Conservation (phyloP, 352 stramenopile genomes). For the Phytophthora colocasiae region DNA sequence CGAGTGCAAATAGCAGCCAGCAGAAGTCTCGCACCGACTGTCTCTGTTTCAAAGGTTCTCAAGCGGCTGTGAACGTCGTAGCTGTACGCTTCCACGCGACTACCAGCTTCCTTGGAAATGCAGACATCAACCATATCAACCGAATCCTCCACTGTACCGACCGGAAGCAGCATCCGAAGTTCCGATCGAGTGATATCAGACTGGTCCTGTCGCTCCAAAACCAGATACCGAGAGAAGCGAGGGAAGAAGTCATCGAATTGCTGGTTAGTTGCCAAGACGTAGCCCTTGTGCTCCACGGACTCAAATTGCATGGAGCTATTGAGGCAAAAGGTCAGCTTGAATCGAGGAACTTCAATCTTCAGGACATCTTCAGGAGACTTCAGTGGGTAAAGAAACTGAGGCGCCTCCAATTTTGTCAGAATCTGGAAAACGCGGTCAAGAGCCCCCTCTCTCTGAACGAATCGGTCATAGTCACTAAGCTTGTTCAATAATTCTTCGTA, state of each 20-base stretch:
- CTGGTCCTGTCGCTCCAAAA: conserved; percentile 27
- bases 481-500: conserved; percentile 22
- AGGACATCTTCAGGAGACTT: conserved; percentile 16
- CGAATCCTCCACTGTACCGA: conserved; percentile 31
- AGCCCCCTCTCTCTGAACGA: conserved; percentile 26
- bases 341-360: conserved; percentile 55
- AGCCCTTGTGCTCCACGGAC: conserved; percentile 52
- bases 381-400: conserved; percentile 43
- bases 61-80: conserved; percentile 48
- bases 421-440: conserved; percentile 16
- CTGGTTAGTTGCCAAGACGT: conserved; percentile 41
- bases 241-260: conserved; percentile 51
- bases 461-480: conserved; percentile 26
- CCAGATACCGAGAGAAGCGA: conserved; percentile 47
- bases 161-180: conserved; percentile 43
- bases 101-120: conserved; percentile 8
- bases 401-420: conserved; percentile 54
- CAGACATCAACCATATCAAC: conserved; percentile 33
- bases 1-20: conserved; percentile 45
- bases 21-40: conserved; percentile 45
- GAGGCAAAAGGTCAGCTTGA: conserved; percentile 45
- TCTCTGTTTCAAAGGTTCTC: conserved; percentile 38
- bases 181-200: conserved; percentile 23
- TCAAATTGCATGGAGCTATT: conserved; percentile 25
- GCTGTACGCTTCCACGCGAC: conserved; percentile 26